These are phyloP conservation scores for Pichia deserticola DNA, from an alignment of 805 yeast genomes.

Conservation along the genomic window DNA sequence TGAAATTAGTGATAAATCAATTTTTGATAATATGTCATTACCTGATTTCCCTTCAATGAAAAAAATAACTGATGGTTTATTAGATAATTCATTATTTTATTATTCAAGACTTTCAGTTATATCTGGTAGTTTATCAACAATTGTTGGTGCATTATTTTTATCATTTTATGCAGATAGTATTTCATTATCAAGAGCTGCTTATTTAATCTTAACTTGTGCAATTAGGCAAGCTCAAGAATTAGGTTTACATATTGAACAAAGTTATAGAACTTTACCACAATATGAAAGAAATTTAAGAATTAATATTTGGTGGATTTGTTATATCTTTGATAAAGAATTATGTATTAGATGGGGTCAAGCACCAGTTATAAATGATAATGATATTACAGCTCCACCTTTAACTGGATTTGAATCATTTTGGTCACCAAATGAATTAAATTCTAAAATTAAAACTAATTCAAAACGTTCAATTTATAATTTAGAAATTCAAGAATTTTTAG, in stretches of 20 bases:
- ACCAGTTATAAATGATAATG: slow-evolving; percentile 36
- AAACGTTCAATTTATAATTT: slow-evolving; percentile 5
- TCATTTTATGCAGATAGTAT: slow-evolving; percentile 31
- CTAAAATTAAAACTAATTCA: background rate
- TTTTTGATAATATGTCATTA: background rate
- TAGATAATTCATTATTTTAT: slow-evolving; percentile 40
- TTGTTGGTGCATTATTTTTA: slow-evolving; percentile 46
- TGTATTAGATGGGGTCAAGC: slow-evolving; percentile 43
- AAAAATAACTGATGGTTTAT: slow-evolving; percentile 25
- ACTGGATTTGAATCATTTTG: slow-evolving; percentile 19
- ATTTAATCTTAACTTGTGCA: slow-evolving; percentile 37
- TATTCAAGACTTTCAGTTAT: slow-evolving; percentile 43
- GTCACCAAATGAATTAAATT: slow-evolving; percentile 9
- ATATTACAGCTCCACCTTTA: slow-evolving; percentile 29
- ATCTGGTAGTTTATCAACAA: slow-evolving; percentile 44
- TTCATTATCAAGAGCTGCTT: slow-evolving; percentile 33
- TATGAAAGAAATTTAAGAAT: slow-evolving; percentile 34
- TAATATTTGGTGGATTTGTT: slow-evolving; percentile 44
- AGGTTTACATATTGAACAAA: slow-evolving; percentile 48
- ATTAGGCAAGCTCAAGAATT: slow-evolving; percentile 48
- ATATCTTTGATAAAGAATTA: slow-evolving; percentile 37
- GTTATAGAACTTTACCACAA: slow-evolving; percentile 29
- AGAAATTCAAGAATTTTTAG: slow-evolving; percentile 7
- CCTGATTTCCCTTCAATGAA: slow-evolving; percentile 17
- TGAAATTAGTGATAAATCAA: slow-evolving; percentile 4